A percentile compares a stretch with the other conserved stretches of the same genome.
These are phyloP conservation scores for Hymenoscyphus fructigenus DNA, from an alignment of 2,329 filamentous ascomycete species.

Conservation along the genomic window DNA sequence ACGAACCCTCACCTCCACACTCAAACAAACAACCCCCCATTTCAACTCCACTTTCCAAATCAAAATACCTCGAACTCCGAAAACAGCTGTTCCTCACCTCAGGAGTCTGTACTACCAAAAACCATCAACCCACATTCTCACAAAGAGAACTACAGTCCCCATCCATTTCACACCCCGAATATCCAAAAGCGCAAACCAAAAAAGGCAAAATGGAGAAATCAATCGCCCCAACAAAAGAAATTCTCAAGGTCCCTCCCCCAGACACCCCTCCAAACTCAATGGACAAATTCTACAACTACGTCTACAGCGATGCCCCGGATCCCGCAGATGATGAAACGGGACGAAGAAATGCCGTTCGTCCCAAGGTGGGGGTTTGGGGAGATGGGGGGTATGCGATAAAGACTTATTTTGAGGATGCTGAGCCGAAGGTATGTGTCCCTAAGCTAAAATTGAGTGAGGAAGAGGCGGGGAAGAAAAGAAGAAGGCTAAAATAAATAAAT, in stretches of 20 bases:
- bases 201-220: too few relatives aligned
- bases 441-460: neutral
- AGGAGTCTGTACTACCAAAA: neutral
- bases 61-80: neutral
- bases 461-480: neutral
- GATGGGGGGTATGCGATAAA: neutral
- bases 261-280: too few relatives aligned
- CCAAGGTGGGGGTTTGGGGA: neutral
- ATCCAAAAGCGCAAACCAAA: too few relatives aligned
- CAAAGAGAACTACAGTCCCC: neutral
- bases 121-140: neutral
- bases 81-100: neutral
- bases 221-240: too few relatives aligned
- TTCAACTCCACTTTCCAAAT: neutral
- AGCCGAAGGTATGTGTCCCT: neutral
- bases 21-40: neutral
- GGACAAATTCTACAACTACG: too few relatives aligned
- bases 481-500: neutral
- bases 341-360: neutral
- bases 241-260: too few relatives aligned
- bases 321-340: neutral
- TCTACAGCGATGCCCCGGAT: too few relatives aligned
- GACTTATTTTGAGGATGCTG: conserved; percentile 1
- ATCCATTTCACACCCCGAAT: neutral
- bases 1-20: neutral